These are phyloP conservation scores for Avena insularis DNA, from an alignment of 176 grass and related monocot genomes.

Conservation along the genomic window DNA sequence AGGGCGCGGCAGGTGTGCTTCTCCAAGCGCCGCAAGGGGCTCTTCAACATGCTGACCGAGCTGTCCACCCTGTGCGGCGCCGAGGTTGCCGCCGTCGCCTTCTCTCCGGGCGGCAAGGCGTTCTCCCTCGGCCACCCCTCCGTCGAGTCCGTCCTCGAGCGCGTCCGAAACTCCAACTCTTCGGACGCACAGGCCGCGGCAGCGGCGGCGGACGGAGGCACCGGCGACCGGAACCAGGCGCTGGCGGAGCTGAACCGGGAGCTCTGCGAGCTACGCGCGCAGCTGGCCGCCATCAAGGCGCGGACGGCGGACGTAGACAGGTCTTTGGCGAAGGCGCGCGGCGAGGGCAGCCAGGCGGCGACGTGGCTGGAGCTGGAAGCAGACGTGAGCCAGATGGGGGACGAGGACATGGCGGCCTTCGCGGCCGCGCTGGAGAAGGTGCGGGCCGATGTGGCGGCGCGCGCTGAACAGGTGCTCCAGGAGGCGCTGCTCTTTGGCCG, in stretches of 20 bases:
- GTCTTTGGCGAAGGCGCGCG: neutral
- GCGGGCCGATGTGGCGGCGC: neutral
- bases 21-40: conserved; percentile 15
- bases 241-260: neutral
- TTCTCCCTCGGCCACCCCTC: neutral
- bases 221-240: neutral
- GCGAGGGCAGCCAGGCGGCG: neutral
- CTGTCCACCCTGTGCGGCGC: neutral
- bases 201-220: neutral
- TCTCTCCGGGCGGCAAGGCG: neutral
- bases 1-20: neutral
- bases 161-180: neutral
- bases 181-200: neutral
- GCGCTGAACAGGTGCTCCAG: neutral
- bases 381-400: neutral
- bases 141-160: neutral
- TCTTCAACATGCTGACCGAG: neutral
- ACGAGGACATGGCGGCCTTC: neutral
- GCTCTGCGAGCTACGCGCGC: neutral
- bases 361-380: neutral
- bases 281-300: neutral
- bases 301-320: neutral
- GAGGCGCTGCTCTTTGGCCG: neutral
- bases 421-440: neutral
- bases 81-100: neutral